Evolutionary conservation across 257 asterid genomes (phyloP).

Genomic region (Coffea canephora): DNA sequence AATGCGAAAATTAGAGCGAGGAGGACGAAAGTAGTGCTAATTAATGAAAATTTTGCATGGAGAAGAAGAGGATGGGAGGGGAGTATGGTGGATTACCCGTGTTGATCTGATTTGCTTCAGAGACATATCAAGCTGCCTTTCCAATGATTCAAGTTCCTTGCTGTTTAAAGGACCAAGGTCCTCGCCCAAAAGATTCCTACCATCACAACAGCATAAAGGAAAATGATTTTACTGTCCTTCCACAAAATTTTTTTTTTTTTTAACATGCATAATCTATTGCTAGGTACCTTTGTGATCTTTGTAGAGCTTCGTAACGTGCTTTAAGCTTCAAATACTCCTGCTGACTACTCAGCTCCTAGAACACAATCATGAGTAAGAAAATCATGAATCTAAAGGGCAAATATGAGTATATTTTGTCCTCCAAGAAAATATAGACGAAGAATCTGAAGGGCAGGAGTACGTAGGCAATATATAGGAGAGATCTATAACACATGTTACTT

Average conservation of each 20-base stretch:
- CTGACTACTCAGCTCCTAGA: conserved; percentile 94
- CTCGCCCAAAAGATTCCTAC: conserved; percentile 92
- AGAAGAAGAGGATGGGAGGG: not conserved
- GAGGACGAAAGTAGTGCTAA: not conserved
- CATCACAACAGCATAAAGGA: not conserved
- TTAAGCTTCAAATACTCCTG: conserved; percentile 96
- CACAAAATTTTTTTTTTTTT: not conserved
- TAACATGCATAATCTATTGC: not conserved
- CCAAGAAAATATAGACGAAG: not conserved
- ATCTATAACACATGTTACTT: not conserved
- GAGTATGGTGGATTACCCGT: conserved; percentile 41
- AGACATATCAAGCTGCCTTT: conserved; percentile 90
- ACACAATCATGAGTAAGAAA: not conserved
- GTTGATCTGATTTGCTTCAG: conserved; percentile 95
- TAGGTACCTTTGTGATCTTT: conserved; percentile 81
- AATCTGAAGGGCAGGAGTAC: not conserved
- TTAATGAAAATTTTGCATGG: not conserved
- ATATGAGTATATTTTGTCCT: too few relatives aligned
- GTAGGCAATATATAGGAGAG: not conserved
- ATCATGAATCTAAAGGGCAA: too few relatives aligned
- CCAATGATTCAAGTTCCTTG: conserved; percentile 95
- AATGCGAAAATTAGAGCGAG: not conserved
- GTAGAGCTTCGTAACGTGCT: conserved; percentile 92
- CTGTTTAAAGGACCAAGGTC: conserved; percentile 95
- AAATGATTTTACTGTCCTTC: not conserved